Evolutionary conservation across 2,329 filamentous ascomycete genomes (phyloP), one percentile per base, ranked within the genome.

Genomic region (Colletotrichum costaricense): DNA sequence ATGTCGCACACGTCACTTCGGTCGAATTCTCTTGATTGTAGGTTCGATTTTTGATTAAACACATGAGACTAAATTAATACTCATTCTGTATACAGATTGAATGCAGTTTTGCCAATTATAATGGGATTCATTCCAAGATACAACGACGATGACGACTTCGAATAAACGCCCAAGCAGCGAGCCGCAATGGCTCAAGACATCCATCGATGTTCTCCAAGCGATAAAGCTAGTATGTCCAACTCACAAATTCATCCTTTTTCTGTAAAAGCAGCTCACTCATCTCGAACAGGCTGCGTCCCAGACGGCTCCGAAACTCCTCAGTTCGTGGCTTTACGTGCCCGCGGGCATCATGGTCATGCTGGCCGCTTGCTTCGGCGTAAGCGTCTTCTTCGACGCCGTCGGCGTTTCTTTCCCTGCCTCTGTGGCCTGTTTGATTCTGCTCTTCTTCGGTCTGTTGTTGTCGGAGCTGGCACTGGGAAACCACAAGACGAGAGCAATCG

Each of bases 381-480:
- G 86, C 74, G 80, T 80, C n/a, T 76, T 87, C 28, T 82, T 87
- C 71, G 81, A 81, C 14, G 78, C 87, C 8, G 84, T 86, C 67
- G 82, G 83, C 26, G 84, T 91, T 8, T 84, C 87, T 0, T 92
- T 92, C 73, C 89, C 89, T 0, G 87, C 90, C 2, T 91, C 89
- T 2, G 89, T 92, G 3, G 88, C 89, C 4, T 89, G 88, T 56
- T 83, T 92, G 76, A 80, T 91, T 56, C 74, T 90, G 9, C 80
- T 91, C 2, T 90, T 91, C 76, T 76, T 88, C 24, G 82, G 78
- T 0, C 80, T 91, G 12, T 82, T 91, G 8, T 67, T 84, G 0
- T 85, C 81, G 9, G 88, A 91, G 77, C 67, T 79, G 4, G 63
- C 85, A 0, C 74, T 91, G 22, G 89, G 89, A 8, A 84, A 85